Percentiles rank a stretch among this genome's conserved stretches.
Conservation (phyloP, 805 yeast genomes). For the Candida odintsovae region DNA sequence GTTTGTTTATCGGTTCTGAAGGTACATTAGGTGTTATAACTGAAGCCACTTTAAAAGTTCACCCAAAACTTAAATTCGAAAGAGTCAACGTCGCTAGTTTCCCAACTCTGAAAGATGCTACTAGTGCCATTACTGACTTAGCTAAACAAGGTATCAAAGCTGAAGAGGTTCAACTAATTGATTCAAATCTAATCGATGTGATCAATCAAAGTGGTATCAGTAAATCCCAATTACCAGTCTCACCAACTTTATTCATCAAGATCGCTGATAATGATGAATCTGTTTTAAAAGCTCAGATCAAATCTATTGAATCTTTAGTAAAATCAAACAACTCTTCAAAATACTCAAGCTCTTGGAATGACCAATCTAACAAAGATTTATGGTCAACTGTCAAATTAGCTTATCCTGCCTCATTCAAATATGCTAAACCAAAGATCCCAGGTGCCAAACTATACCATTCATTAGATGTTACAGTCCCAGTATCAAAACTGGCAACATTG, state of each 20-base stretch:
- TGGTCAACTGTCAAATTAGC: constrained; percentile 71
- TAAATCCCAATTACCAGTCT: constrained; percentile 34
- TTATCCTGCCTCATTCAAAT: constrained; percentile 55
- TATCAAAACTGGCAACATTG: constrained; percentile 54
- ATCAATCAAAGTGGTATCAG: constrained; percentile 50
- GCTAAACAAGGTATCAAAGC: constrained; percentile 54
- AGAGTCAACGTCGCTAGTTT: constrained; percentile 63
- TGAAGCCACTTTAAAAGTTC: constrained; percentile 67
- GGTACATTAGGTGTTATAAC: constrained; percentile 78
- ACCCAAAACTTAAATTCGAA: constrained; percentile 57
- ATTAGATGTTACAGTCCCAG: constrained; percentile 74
- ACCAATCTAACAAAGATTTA: constrained; percentile 52
- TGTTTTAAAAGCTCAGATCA: constrained; percentile 35
- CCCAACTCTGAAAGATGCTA: constrained; percentile 64
- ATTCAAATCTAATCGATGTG: constrained; percentile 59
- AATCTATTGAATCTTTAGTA: constrained; percentile 36
- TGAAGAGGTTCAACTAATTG: constrained; percentile 68
- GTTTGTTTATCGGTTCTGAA: constrained; percentile 67
- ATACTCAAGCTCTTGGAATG: constrained; percentile 50
- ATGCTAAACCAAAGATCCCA: constrained; percentile 41
- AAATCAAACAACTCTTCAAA: constrained; percentile 45
- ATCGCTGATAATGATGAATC: constrained; percentile 41
- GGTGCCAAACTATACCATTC: constrained; percentile 33
- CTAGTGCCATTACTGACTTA: constrained; percentile 54
- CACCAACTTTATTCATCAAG: constrained; percentile 57